Conservation (phyloP, 768 basidiomycete species). For the Phaffia australis region DNA sequence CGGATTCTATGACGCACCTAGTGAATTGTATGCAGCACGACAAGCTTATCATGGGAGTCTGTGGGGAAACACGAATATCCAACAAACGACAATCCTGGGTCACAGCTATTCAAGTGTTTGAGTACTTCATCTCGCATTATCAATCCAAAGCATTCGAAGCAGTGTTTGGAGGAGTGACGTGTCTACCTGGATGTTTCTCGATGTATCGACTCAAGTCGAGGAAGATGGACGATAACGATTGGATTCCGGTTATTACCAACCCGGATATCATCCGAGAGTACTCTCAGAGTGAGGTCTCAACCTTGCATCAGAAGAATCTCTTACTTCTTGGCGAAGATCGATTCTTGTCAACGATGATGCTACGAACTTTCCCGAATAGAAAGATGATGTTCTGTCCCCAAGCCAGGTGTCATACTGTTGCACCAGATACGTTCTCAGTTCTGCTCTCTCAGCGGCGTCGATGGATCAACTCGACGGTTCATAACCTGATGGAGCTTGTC, state of each 20-base stretch:
- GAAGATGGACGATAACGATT: conserved; percentile 76
- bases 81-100: conserved; percentile 99
- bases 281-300: conserved; percentile 83
- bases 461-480: conserved; percentile 99
- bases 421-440: conserved; percentile 85
- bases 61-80: conserved; percentile 95
- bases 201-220: conserved; percentile 98
- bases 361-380: conserved; percentile 92
- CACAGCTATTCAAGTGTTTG: conserved; percentile 69
- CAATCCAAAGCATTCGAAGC: conserved; percentile 97
- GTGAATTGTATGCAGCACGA: conserved; percentile 99
- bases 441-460: conserved; percentile 92
- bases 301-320: conserved; percentile 95
- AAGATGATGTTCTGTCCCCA: conserved; percentile 99
- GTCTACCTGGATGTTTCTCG: conserved; percentile 98
- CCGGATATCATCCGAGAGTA: conserved; percentile 97
- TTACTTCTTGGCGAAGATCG: conserved; percentile 95
- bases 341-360: conserved; percentile 89
- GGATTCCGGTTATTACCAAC: conserved; percentile 93
- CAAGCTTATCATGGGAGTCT: conserved; percentile 97
- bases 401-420: conserved; percentile 86
- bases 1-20: conserved; percentile 74
- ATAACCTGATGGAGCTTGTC: conserved; percentile 98
- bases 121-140: conserved; percentile 97
- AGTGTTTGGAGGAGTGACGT: conserved; percentile 97